These are phyloP conservation scores for Bryum argenteum DNA, from an alignment of 225 moss, liverwort and hornwort species.

Conservation along the genomic window DNA sequence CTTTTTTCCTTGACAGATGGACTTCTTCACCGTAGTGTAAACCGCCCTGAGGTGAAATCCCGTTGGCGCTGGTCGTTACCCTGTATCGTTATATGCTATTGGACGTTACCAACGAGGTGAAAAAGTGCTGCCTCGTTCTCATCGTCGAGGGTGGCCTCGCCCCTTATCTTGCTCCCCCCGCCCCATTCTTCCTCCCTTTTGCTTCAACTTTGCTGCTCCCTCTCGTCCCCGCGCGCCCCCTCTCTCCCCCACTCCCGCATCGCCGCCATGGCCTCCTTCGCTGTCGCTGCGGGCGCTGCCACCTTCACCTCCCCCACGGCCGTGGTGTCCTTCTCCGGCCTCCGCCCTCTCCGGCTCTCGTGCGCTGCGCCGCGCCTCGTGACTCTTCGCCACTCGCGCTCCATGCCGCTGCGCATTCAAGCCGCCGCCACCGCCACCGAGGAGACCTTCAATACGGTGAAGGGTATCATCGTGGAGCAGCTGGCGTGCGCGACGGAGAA, in stretches of 20 bases:
- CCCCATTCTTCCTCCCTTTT: constrained; percentile 28
- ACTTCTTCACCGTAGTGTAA: no score
- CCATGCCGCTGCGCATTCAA: constrained; percentile 1
- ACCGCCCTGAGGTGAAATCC: no score
- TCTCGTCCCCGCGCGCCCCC: no score
- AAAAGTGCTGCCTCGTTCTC: no score
- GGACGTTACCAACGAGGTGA: no score
- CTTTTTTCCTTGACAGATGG: no score
- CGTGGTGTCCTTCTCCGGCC: constrained; percentile 35
- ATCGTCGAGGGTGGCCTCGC: no score
- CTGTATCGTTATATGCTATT: no score
- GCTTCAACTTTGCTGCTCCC: no score
- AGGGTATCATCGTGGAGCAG: constrained; percentile 63
- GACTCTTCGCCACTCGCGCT: constrained; percentile 8
- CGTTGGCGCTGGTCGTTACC: no score
- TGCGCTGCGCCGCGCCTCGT: constrained; percentile 12
- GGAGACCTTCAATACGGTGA: constrained; percentile 40
- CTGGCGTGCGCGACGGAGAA: constrained; percentile 22
- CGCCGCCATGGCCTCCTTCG: background rate
- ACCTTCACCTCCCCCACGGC: constrained; percentile 3
- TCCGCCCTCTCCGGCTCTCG: constrained; percentile 22
- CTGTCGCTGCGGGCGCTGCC: constrained; percentile 25
- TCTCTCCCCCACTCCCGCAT: background rate
- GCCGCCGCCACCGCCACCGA: constrained; percentile 27
- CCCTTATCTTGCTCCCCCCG: constrained; percentile 16